A percentile compares a stretch with the other conserved stretches of the same genome.
phyloP scores from a whole-genome alignment of 2,329 filamentous ascomycete species.

The Penicillium rolfsii region DNA sequence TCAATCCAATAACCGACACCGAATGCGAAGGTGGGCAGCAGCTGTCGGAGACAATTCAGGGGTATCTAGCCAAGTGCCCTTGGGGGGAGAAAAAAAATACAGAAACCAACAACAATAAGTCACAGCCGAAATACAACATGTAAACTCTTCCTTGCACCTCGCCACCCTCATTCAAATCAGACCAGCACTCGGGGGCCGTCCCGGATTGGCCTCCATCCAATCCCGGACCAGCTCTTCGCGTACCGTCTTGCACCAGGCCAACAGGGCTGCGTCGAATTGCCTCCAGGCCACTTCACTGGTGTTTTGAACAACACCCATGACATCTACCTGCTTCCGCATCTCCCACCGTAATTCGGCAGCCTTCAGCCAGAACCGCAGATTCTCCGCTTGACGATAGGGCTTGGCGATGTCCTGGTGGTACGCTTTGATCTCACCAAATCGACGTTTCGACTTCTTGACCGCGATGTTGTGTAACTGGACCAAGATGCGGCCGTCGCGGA shows the following conservation, averaged over 20 bases:
- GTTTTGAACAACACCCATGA: slow-evolving; percentile 82
- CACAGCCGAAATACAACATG: slow-evolving; percentile 11
- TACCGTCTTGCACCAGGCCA: slow-evolving; percentile 80
- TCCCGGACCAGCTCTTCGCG: slow-evolving; percentile 81
- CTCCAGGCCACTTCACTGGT: slow-evolving; percentile 69
- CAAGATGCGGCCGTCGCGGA: slow-evolving; percentile 79
- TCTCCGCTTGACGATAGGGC: slow-evolving; percentile 91
- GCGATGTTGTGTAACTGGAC: slow-evolving; percentile 88
- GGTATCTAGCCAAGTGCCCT: slow-evolving; percentile 35
- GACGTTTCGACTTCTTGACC: slow-evolving; percentile 79
- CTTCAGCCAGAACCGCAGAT: slow-evolving; percentile 94
- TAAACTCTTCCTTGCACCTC: background rate
- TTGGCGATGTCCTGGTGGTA: slow-evolving; percentile 94
- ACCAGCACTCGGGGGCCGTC: slow-evolving; percentile 30
- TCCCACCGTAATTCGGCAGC: slow-evolving; percentile 95
- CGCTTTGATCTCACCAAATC: slow-evolving; percentile 84
- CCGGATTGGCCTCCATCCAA: slow-evolving; percentile 53
- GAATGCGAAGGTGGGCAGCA: slow-evolving; percentile 24
- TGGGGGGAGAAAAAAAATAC: slow-evolving; percentile 31
- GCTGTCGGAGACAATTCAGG: slow-evolving; percentile 28
- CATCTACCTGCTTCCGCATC: slow-evolving; percentile 78
- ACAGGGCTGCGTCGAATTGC: slow-evolving; percentile 79
- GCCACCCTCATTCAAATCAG: slow-evolving; percentile 22
- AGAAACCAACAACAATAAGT: slow-evolving; percentile 18
- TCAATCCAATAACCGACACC: slow-evolving; percentile 16